Conservation (phyloP, 331 rosid species). For the Quercus lobata region DNA sequence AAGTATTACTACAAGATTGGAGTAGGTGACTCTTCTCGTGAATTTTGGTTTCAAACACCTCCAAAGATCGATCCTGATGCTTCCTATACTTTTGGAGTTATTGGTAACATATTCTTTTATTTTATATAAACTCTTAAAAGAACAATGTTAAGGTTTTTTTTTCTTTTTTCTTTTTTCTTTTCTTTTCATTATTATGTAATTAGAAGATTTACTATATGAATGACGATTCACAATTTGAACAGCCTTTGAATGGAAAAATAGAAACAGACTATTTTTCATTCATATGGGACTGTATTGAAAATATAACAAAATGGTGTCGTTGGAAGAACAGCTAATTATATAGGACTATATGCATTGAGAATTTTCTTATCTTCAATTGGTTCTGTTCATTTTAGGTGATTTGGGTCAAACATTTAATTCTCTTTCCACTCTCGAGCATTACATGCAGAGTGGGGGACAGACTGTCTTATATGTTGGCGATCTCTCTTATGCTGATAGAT, state of each 20-base stretch:
- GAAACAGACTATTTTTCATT: background rate
- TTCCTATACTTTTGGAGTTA: constrained; percentile 87
- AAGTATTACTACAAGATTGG: constrained; percentile 86
- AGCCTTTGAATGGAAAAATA: background rate
- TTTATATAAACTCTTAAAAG: background rate
- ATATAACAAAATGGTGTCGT: background rate
- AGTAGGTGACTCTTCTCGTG: constrained; percentile 74
- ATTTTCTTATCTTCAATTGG: background rate
- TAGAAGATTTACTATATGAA: background rate
- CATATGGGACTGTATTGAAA: background rate
- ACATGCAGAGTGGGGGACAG: constrained; percentile 79
- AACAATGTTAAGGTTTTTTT: background rate
- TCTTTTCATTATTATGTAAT: background rate
- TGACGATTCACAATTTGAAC: background rate
- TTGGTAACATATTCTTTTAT: constrained; percentile 55
- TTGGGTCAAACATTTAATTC: constrained; percentile 97
- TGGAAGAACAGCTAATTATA: background rate
- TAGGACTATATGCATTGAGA: background rate
- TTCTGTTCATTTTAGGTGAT: constrained; percentile 64
- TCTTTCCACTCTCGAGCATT: constrained; percentile 87
- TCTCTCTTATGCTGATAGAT: constrained; percentile 92
- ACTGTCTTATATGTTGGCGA: constrained; percentile 85
- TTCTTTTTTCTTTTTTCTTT: too few relatives aligned
- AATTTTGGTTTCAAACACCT: constrained; percentile 85
- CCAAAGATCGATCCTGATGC: constrained; percentile 64